Base-by-base conservation (phyloP, 345 rosid genomes). In the Gynandropsis gynandra region DNA sequence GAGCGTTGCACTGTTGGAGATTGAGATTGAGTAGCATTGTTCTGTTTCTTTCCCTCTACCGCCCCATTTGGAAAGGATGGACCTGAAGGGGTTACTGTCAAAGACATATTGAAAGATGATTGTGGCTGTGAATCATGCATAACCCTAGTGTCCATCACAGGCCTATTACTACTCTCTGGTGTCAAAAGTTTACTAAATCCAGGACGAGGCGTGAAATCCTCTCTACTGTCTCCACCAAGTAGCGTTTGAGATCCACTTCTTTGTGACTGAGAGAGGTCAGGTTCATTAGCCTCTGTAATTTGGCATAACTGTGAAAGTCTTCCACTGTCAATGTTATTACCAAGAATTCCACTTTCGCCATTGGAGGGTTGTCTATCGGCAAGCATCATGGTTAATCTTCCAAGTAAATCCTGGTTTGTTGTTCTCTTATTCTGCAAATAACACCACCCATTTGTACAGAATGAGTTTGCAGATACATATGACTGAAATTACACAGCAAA, bases 71-170 rank as follows among this genome's bases (percentile, higher is more conserved):
- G 46, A 55, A 68, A 63, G n/a, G 79, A 67, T 19, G 77, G 21
- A 58, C 63, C 64, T 19, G 67, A 75, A 7, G 79, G 66, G 43
- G 70, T 58, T 16, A 64, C 72, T 54, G 72, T 76, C 72, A 81
- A 61, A 49, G 69, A 59, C 74, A 89, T 83, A 38, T 50, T 68
- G 71, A 83, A 58, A 64, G 94, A 81, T 35, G 82, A 74, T 50
- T 83, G 81, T 19, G 73, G 39, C 48, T 65, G 85, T 24, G 82
- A 56, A 48, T 79, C 83, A 14, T 68, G 70, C 53, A 65, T 59
- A 63, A 78, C 81, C 54, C 74, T 67, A 72, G 50, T 38, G 16
- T 77, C 89, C n/a, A 79, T 42, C 44, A 72, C 48, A 58, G 77
- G 54, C 50, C 74, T 62, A 57, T 2, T 24, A 24, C 29, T 24